phyloP scores from a whole-genome alignment of 495 filamentous ascomycete genomes.

The Tuber magnatum region DNA sequence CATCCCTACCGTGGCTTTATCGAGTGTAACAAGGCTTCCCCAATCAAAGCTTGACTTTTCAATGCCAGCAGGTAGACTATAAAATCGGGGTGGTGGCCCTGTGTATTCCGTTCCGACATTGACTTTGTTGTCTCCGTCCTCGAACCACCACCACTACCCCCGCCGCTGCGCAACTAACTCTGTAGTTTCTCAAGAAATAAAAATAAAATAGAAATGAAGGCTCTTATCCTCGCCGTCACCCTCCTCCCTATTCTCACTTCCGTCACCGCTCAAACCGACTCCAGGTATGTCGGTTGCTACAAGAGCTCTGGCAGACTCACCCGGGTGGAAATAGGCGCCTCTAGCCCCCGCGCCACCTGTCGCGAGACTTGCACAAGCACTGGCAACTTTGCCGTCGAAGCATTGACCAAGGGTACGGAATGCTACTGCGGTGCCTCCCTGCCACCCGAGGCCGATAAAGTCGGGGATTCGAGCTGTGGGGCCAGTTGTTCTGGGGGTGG shows the following conservation, averaged over 20 bases:
- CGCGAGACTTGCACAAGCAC: background rate
- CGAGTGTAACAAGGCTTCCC: background rate
- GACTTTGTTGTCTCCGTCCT: background rate
- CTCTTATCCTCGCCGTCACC: background rate
- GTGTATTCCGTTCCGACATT: background rate
- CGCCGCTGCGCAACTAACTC: background rate
- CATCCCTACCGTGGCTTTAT: background rate
- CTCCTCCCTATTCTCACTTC: background rate
- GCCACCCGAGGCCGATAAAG: background rate
- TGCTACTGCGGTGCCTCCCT: background rate
- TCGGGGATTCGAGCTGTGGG: background rate
- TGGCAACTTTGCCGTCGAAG: background rate
- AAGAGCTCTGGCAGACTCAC: background rate
- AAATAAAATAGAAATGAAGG: background rate
- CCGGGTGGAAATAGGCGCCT: background rate
- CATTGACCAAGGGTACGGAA: background rate
- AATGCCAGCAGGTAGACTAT: background rate
- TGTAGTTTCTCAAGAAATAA: background rate
- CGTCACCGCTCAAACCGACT: background rate
- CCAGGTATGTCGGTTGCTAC: background rate
- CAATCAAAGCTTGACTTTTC: background rate
- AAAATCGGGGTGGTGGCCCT: background rate
- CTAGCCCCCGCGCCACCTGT: background rate
- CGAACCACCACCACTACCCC: background rate
- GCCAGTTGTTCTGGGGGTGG: background rate